Evolutionary conservation across 2,329 filamentous ascomycete genomes (phyloP).

Genomic region (Hirsutella rhossiliensis): DNA sequence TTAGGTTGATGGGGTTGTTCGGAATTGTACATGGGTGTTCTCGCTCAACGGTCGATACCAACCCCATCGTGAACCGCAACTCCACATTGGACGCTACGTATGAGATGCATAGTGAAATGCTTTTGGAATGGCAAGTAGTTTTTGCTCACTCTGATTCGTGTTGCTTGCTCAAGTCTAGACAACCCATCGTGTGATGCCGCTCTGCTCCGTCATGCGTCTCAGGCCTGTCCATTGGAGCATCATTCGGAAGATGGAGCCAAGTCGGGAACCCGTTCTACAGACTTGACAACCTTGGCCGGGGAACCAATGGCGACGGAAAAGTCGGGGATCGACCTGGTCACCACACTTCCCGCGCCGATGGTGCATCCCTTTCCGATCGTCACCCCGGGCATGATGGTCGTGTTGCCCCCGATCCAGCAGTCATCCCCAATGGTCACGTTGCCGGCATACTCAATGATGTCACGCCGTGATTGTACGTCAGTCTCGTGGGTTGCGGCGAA

Average conservation of each 20-base stretch:
- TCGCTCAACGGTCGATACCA: too few species aligned
- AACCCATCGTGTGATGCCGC: too few species aligned
- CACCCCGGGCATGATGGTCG: constrained; percentile 37
- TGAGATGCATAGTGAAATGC: too few species aligned
- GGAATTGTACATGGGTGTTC: too few species aligned
- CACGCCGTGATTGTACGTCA: constrained; percentile 38
- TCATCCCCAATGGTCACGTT: constrained; percentile 37
- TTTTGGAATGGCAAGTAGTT: too few species aligned
- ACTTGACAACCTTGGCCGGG: constrained; percentile 36
- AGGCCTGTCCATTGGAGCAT: background rate
- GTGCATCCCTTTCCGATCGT: constrained; percentile 40
- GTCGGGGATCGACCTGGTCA: constrained; percentile 35
- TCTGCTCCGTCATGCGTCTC: too few species aligned
- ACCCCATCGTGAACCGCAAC: too few species aligned
- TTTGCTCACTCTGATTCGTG: too few species aligned
- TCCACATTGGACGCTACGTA: too few species aligned
- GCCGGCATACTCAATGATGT: constrained; percentile 33
- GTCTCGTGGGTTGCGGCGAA: constrained; percentile 62
- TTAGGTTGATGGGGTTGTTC: too few species aligned
- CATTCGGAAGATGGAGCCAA: constrained; percentile 18
- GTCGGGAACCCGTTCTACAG: constrained; percentile 25
- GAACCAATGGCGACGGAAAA: constrained; percentile 35
- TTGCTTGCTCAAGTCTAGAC: too few species aligned
- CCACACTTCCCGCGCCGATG: constrained; percentile 35
- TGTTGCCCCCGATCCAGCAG: constrained; percentile 42